Base-by-base conservation (phyloP, 306 rosid species). In the Castanopsis chinensis region DNA sequence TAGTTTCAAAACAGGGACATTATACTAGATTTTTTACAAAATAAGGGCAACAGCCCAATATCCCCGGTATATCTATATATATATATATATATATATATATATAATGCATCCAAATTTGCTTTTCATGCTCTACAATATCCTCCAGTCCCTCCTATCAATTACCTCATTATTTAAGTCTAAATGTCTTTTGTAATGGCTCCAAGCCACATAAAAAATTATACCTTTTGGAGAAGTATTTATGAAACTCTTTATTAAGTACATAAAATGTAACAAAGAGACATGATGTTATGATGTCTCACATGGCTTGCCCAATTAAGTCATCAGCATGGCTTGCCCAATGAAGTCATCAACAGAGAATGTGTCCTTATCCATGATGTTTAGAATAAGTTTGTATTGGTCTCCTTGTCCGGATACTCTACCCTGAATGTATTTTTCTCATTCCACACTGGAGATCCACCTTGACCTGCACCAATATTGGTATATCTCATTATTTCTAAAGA, bases 281-380 rank as follows among this genome's bases (percentile, higher is more conserved):
- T 57, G 11, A 19, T n/a, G n/a, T 63, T 3, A 17, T 41, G 10
- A 41, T 61, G 35, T 73, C 93, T 83, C 89, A 94, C 99, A 75
- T 76, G 79, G 99, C 82, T 63, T 91, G 84, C 6, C 97, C 97
- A 15, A 92, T 65, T 63, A 69, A 85, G 74, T 91, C 99, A 78
- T 94, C 97, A 6, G 86, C 11, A 58, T 76, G 79, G 99, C 82
- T 63, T 91, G 84, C 6, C 97, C 97, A 15, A 92, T 65, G 68
- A 69, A 85, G 74, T 91, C 99, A 78, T 94, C 97, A 6, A 85
- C 11, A 58, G 99, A 80, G 81, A 94, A 94, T 33, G 89, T 83
- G 28, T 27, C 28, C 28, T 27, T 27, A 2, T 27, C 28, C 28
- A 27, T 27, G 28, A 27, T 27, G 28, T 27, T 27, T 27, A 27